phyloP scores from a whole-genome alignment of 202 grass and related monocot genomes.

The Schoenoplectus tabernaemontani region DNA sequence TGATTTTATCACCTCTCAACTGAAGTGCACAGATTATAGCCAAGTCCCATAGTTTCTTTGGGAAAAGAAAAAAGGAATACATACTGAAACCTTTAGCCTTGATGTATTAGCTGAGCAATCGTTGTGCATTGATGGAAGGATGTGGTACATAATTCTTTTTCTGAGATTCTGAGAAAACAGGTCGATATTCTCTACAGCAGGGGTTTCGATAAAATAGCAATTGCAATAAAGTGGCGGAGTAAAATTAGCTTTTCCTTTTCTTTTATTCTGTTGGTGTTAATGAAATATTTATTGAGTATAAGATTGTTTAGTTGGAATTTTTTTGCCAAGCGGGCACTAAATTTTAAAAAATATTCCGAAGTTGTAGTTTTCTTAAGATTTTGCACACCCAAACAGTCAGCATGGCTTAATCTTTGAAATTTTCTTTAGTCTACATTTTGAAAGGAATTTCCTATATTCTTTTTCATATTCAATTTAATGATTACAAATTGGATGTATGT shows the following conservation, averaged over 20 bases:
- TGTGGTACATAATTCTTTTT: not conserved
- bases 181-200: not conserved
- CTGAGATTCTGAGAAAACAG: not conserved
- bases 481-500: not conserved
- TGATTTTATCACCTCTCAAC: not conserved
- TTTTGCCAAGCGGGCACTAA: not conserved
- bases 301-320: not conserved
- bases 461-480: not conserved
- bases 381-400: not conserved
- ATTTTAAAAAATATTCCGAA: not conserved
- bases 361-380: constrained; percentile 7
- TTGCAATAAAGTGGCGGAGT: not conserved
- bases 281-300: not conserved
- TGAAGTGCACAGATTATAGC: not conserved
- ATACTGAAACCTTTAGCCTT: not conserved
- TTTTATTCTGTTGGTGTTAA: not conserved
- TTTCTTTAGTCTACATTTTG: not conserved
- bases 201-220: not conserved
- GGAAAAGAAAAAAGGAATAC: not conserved
- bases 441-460: not conserved
- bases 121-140: not conserved
- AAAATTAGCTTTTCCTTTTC: not conserved
- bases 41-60: not conserved
- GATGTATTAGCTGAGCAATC: not conserved
- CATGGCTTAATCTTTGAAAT: constrained; percentile 1